Conservation (phyloP, 805 yeast species). For the Ogataea nonfermentans region DNA sequence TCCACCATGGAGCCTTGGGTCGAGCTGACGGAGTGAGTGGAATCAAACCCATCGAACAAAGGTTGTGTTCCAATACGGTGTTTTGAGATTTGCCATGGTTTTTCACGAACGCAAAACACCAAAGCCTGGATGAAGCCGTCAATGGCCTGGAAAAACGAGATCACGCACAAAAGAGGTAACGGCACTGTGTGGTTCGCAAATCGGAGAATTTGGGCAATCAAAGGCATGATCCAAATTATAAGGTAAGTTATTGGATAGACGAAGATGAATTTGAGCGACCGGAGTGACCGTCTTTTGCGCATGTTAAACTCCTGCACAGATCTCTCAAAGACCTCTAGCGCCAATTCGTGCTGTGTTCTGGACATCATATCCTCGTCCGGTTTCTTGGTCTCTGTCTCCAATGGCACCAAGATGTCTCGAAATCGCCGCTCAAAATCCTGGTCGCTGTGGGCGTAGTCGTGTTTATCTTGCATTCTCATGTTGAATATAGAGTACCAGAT, state of each 20-base stretch:
- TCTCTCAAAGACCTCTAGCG: conserved; percentile 11
- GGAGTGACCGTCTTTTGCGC: conserved; percentile 19
- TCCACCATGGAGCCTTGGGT: background rate
- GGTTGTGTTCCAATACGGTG: background rate
- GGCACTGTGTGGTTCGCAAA: conserved; percentile 11
- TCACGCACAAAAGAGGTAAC: conserved; percentile 7
- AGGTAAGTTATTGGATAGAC: conserved; percentile 21
- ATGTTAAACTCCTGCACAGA: conserved; percentile 20
- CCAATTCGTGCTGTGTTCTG: conserved; percentile 11
- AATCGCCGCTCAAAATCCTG: background rate
- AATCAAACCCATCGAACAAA: background rate
- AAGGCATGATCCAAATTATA: conserved; percentile 18
- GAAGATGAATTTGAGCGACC: conserved; percentile 17
- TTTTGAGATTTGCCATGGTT: conserved; percentile 21
- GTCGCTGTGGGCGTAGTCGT: background rate
- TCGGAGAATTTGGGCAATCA: conserved; percentile 17
- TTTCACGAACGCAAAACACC: conserved; percentile 21
- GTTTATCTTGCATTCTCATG: conserved; percentile 1
- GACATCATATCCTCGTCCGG: background rate
- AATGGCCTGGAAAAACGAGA: conserved; percentile 18
- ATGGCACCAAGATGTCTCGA: background rate
- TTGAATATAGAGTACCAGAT: conserved; percentile 18
- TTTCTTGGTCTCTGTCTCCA: background rate
- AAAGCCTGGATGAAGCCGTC: conserved; percentile 22
- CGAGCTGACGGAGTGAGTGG: background rate